These are phyloP conservation scores for Phaeolepiota aurea DNA, from an alignment of 768 basidiomycete species.

Conservation along the genomic window DNA sequence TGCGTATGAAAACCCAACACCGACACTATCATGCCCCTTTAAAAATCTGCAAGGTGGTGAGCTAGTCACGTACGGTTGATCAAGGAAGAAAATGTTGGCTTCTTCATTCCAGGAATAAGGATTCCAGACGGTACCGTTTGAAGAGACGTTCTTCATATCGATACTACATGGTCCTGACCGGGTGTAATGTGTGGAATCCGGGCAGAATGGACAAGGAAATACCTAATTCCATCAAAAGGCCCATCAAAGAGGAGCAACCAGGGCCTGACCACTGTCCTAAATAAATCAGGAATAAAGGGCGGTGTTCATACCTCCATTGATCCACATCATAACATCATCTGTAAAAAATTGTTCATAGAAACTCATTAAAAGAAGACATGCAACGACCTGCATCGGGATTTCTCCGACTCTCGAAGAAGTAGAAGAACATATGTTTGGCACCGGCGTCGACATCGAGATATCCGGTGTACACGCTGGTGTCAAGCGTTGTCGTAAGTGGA, in stretches of 20 bases:
- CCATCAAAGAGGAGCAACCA: slow-evolving; percentile 45
- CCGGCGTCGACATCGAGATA: slow-evolving; percentile 37
- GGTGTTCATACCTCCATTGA: slow-evolving; percentile 48
- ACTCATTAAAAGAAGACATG: slow-evolving; percentile 15
- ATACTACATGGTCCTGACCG: slow-evolving; percentile 37
- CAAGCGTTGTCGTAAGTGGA: slow-evolving; percentile 7
- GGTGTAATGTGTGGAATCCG: no score
- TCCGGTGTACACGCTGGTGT: slow-evolving; percentile 26
- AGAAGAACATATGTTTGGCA: slow-evolving; percentile 62
- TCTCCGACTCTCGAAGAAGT: slow-evolving; percentile 66
- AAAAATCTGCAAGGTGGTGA: not conserved
- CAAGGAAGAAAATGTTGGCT: slow-evolving; percentile 66
- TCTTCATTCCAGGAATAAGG: slow-evolving; percentile 59
- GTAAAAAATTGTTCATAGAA: slow-evolving; percentile 1
- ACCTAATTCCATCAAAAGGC: slow-evolving; percentile 67
- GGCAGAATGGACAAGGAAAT: slow-evolving; percentile 18
- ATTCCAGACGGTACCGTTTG: slow-evolving; percentile 57
- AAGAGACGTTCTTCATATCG: slow-evolving; percentile 43
- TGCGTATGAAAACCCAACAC: slow-evolving; percentile 66
- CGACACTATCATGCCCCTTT: slow-evolving; percentile 31
- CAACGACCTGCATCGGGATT: slow-evolving; percentile 41
- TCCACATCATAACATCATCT: slow-evolving; percentile 70
- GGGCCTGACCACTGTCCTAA: slow-evolving; percentile 32
- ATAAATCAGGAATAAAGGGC: no score
- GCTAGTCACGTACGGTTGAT: slow-evolving; percentile 38